A percentile compares a stretch with the other conserved stretches of the same genome.
Evolutionary conservation across 768 basidiomycete species (phyloP).

Genomic region (Termitomyces sp.): DNA sequence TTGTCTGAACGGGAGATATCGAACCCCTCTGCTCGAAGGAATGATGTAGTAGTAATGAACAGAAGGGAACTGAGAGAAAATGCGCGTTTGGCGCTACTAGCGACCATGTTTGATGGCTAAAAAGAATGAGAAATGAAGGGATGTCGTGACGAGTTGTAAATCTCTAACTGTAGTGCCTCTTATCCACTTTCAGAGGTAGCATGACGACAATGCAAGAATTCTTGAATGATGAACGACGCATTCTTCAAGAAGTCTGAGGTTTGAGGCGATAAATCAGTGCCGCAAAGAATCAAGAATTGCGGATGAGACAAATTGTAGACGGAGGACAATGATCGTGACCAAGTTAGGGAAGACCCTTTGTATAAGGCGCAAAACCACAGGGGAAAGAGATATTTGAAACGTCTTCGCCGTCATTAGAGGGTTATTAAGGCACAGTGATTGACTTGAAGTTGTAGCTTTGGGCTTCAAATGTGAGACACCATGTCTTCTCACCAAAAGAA

Average conservation of each 20-base stretch:
- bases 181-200: slow-evolving; percentile 1
- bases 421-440: not conserved
- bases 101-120: slow-evolving; percentile 6
- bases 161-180: not conserved
- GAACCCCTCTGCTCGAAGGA: slow-evolving; percentile 17
- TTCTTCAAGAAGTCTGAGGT: not conserved
- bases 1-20: slow-evolving; percentile 31
- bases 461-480: not conserved
- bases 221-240: slow-evolving; percentile 7
- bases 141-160: not conserved
- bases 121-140: not conserved
- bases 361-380: not conserved
- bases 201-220: not conserved
- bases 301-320: not conserved
- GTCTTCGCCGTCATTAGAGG: too few species aligned
- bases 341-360: slow-evolving; percentile 1
- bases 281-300: not conserved
- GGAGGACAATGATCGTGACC: not conserved
- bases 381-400: not conserved
- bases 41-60: not conserved
- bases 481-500: not conserved
- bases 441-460: not conserved
- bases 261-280: not conserved
- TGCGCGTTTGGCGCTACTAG: not conserved
- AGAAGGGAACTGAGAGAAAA: not conserved